Evolutionary conservation across 2,329 filamentous ascomycete genomes (phyloP), one percentile per base, ranked within the genome.

Genomic region (Fusarium siculi): DNA sequence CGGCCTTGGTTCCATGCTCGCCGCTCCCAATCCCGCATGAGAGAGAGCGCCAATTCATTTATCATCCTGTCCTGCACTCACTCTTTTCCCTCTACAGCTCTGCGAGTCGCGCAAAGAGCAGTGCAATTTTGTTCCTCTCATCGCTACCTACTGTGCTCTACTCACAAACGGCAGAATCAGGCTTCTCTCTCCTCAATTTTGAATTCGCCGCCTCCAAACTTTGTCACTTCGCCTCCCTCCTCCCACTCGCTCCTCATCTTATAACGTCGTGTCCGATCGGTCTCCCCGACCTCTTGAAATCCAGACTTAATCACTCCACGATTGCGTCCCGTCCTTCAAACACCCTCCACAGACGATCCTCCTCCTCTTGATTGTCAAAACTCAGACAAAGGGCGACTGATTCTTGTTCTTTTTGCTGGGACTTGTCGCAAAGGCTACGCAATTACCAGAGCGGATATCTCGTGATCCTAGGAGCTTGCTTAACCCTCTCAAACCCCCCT

Each of bases 211-310:
- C 57, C 61, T 30, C 42, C 44, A 56, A 43, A 66, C 36, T 36
- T 56, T 52, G 61, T 57, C 53, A 52, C 49, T 59, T 61, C 56
- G 55, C 67, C 55, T 61, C 44, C 57, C 50, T 54, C 28, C 23
- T 59, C 53, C 61, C 55, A 58, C 46, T 58, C 55, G 64, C 23
- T 25, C 59, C 39, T 54, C 42, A 61, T 44, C 70, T 60, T 71
- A 62, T 50, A 60, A 68, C 62, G 54, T 62, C 55, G 63, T 63
- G 62, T 73, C 56, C 66, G 71, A 42, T 67, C 68, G 72, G 72
- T 74, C 66, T 66, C 72, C 66, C 74, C 69, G 72, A 74, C 73
- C 70, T 75, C 73, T 68, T 65, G 63, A 63, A 70, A 63, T 59
- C 58, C 30, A 64, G 61, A 73, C 61, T 34, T 64, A 57, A 62